Evolutionary conservation across 1,284 basidiomycete species (phyloP).

Genomic region (Xerocomus nothofagi): DNA sequence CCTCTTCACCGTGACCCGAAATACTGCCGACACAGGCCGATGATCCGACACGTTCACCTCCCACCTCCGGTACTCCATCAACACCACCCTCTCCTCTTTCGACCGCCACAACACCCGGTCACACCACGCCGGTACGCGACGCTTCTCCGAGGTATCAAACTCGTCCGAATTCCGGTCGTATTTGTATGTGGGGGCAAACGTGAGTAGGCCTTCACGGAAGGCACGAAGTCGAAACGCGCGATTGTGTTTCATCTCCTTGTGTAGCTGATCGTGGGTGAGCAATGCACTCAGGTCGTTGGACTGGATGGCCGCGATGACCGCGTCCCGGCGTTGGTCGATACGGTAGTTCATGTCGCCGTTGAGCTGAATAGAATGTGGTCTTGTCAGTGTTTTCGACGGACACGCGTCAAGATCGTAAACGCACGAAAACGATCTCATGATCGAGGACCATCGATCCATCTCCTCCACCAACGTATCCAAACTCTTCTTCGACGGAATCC

Average conservation of each 20-base stretch:
- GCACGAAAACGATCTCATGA: constrained; percentile 90
- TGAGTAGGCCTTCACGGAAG: constrained; percentile 83
- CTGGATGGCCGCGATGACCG: constrained; percentile 69
- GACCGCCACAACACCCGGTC: constrained; percentile 90
- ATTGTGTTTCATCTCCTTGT: constrained; percentile 85
- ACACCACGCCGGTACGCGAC: constrained; percentile 92
- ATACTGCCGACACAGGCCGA: constrained; percentile 81
- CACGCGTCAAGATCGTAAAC: constrained; percentile 35
- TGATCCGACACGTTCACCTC: constrained; percentile 87
- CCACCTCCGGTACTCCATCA: constrained; percentile 73
- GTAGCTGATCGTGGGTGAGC: constrained; percentile 83
- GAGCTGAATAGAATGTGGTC: constrained; percentile 42
- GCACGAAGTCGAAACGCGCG: constrained; percentile 81
- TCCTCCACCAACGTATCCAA: constrained; percentile 85
- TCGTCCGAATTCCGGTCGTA: constrained; percentile 79
- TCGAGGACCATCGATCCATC: constrained; percentile 94
- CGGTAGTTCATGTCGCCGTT: constrained; percentile 92
- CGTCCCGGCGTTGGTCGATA: constrained; percentile 86
- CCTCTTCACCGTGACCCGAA: constrained; percentile 71
- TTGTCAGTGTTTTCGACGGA: not conserved
- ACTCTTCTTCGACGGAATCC: constrained; percentile 44
- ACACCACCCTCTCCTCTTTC: constrained; percentile 54
- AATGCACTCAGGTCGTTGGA: constrained; percentile 66
- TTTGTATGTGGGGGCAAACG: constrained; percentile 93
- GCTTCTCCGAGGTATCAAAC: constrained; percentile 90